A percentile compares a stretch with the other conserved stretches of the same genome.
Evolutionary conservation across 2,329 filamentous ascomycete genomes (phyloP).

Genomic region (Thermochaetoides dissita): DNA sequence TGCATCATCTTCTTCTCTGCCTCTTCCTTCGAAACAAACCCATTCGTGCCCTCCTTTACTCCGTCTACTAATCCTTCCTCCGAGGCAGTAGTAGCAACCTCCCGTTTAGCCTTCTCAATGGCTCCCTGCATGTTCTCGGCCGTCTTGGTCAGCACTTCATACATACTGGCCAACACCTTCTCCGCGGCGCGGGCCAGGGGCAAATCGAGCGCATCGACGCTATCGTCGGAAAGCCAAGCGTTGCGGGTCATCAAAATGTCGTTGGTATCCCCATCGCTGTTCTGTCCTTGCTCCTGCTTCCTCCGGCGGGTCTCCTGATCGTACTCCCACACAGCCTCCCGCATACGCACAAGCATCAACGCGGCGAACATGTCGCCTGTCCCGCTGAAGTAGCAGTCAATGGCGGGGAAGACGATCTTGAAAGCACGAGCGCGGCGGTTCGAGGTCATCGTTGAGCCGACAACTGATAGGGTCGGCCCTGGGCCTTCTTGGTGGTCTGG

Average conservation of each 20-base stretch:
- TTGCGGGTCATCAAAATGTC: constrained; percentile 33
- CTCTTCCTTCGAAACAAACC: constrained; percentile 20
- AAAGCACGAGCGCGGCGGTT: constrained; percentile 64
- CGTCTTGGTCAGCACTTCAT: constrained; percentile 61
- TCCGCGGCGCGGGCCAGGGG: constrained; percentile 73
- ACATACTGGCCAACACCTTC: constrained; percentile 87
- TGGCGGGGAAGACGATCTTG: constrained; percentile 69
- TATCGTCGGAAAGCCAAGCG: constrained; percentile 67
- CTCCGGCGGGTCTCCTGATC: not conserved
- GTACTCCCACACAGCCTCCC: constrained; percentile 55
- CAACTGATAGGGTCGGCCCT: constrained; percentile 47
- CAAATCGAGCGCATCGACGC: constrained; percentile 52
- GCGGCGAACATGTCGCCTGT: constrained; percentile 98
- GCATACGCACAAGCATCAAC: constrained; percentile 71
- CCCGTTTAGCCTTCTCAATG: constrained; percentile 28
- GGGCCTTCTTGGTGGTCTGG: constrained; percentile 26
- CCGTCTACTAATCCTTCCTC: constrained; percentile 10
- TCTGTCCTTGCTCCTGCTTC: not conserved
- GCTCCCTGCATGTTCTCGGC: constrained; percentile 46
- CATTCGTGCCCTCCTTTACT: constrained; percentile 22
- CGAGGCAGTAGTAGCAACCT: constrained; percentile 23
- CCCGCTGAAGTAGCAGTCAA: constrained; percentile 89
- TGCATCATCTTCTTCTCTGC: constrained; percentile 47
- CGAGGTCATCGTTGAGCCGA: constrained; percentile 60
- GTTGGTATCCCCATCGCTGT: not conserved